These are phyloP conservation scores for Purpureocillium lavendulum DNA, from an alignment of 2,329 filamentous ascomycete species.

Conservation along the genomic window DNA sequence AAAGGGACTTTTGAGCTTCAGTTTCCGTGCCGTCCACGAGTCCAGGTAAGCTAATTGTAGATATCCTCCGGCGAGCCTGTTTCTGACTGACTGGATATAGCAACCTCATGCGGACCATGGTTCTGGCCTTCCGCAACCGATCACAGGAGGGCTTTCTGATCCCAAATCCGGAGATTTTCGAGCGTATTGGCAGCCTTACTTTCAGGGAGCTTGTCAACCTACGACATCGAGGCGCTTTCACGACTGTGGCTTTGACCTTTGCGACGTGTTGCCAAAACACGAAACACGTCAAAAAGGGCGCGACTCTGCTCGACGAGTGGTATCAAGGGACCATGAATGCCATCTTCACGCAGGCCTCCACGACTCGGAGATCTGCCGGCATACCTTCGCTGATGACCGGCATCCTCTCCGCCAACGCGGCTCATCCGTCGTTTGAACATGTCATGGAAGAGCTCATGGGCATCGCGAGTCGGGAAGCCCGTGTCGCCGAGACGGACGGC, in stretches of 20 bases:
- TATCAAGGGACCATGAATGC: constrained; percentile 63
- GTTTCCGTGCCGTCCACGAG: constrained; percentile 91
- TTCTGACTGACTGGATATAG: constrained; percentile 38
- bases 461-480: constrained; percentile 47
- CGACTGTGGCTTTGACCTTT: constrained; percentile 86
- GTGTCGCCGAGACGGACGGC: constrained; percentile 48
- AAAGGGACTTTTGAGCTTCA: constrained; percentile 88
- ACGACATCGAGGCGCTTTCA: constrained; percentile 87
- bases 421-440: constrained; percentile 51
- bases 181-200: constrained; percentile 61
- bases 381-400: constrained; percentile 82
- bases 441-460: constrained; percentile 55
- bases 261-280: constrained; percentile 65
- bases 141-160: constrained; percentile 34
- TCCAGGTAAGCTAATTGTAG: constrained; percentile 55
- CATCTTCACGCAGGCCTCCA: constrained; percentile 68
- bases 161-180: constrained; percentile 47
- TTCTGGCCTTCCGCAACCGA: constrained; percentile 43
- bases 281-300: constrained; percentile 32
- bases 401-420: constrained; percentile 60
- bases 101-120: constrained; percentile 58
- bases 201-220: constrained; percentile 78
- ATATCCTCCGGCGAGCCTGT: too few relatives aligned
- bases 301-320: constrained; percentile 55
- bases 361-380: constrained; percentile 84